Evolutionary conservation across 2,329 filamentous ascomycete genomes (phyloP).

Genomic region (Penicillium concentricum): DNA sequence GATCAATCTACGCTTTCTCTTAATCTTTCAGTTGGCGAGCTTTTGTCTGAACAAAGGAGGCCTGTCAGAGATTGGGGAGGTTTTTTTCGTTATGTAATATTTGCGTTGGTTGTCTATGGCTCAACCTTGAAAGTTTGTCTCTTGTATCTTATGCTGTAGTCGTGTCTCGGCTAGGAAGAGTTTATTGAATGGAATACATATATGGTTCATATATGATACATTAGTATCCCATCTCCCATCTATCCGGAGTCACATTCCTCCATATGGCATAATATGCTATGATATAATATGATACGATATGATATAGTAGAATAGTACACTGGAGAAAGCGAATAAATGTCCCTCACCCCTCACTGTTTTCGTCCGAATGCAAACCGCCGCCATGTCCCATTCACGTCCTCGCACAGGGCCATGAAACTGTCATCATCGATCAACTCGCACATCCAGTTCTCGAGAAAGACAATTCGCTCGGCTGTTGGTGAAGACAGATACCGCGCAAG

Average conservation of each 20-base stretch:
- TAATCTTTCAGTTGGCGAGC: not conserved
- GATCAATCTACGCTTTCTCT: not conserved
- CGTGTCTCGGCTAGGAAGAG: not conserved
- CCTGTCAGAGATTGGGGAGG: not conserved
- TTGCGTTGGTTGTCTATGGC: not conserved
- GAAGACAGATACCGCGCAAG: slow-evolving; percentile 33
- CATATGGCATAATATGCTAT: not conserved
- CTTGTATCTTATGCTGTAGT: not conserved
- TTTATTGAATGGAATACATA: not conserved
- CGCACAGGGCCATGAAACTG: slow-evolving; percentile 39
- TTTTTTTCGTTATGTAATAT: not conserved
- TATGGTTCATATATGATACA: not conserved
- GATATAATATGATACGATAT: not conserved
- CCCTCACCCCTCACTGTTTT: slow-evolving; percentile 6
- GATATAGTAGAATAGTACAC: not conserved
- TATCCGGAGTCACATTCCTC: not conserved
- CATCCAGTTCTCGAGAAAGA: slow-evolving; percentile 41
- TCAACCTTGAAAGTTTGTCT: not conserved
- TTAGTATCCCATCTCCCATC: not conserved
- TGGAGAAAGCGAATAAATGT: not conserved
- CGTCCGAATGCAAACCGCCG: slow-evolving; percentile 40
- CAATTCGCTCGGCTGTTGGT: slow-evolving; percentile 33
- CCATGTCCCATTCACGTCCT: slow-evolving; percentile 44
- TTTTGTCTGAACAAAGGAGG: not conserved
- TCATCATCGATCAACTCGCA: slow-evolving; percentile 44